Conservation (phyloP, 495 filamentous ascomycete species). For the Penicillium subrubescens region DNA sequence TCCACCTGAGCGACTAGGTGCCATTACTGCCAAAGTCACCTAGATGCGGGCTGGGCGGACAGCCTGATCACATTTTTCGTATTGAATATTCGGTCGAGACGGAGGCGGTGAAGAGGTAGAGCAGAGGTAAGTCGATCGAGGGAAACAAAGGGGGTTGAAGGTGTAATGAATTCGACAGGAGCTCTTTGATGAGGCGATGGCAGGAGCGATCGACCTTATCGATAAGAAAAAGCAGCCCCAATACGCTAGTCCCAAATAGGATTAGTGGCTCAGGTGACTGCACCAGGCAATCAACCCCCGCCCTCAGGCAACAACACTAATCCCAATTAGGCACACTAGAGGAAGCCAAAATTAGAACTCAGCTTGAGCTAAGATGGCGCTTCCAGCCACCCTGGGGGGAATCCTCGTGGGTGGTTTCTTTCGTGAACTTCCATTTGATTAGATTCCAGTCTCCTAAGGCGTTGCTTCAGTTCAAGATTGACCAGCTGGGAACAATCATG, state of each 20-base stretch:
- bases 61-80: background rate
- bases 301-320: constrained; percentile 33
- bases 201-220: constrained; percentile 28
- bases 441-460: background rate
- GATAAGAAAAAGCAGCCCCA: constrained; percentile 21
- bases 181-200: constrained; percentile 12
- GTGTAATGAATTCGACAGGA: background rate
- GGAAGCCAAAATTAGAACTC: constrained; percentile 29
- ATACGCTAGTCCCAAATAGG: background rate
- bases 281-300: constrained; percentile 26
- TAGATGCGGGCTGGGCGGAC: background rate
- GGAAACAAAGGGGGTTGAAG: background rate
- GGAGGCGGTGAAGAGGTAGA: background rate
- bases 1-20: constrained; percentile 24
- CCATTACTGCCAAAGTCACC: constrained; percentile 22
- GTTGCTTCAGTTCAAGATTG: background rate
- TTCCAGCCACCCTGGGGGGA: constrained; percentile 33
- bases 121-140: background rate
- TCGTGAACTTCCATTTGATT: constrained; percentile 1
- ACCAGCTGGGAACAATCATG: background rate
- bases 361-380: constrained; percentile 27
- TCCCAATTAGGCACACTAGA: constrained; percentile 17
- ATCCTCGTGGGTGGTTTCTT: constrained; percentile 21
- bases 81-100: background rate
- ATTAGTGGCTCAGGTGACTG: constrained; percentile 20